A percentile compares a stretch with the other conserved stretches of the same genome.
Conservation (phyloP, 139 green algal genomes). For the Haematococcus lacustris region DNA sequence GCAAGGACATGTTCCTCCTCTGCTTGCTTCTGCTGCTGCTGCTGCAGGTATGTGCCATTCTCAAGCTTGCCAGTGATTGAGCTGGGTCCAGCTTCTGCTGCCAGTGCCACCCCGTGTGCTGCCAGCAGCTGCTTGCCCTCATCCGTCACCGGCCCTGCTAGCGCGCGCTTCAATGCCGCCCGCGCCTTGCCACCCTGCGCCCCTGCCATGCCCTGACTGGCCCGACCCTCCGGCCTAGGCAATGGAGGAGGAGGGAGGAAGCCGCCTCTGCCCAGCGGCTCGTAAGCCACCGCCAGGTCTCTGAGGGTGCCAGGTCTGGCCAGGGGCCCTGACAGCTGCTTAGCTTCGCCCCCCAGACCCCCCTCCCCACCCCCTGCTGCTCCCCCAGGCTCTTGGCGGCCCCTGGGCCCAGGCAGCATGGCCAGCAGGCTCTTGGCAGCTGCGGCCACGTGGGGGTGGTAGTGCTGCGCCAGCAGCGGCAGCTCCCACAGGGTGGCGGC, state of each 20-base stretch:
- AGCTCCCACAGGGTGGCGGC: conserved; percentile 50
- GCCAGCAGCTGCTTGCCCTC: not conserved
- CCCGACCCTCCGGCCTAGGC: not conserved
- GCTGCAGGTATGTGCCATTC: not conserved
- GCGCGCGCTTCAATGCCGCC: not conserved
- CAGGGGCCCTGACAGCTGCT: conserved; percentile 17
- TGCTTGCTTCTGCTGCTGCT: not conserved
- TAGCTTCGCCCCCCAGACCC: not conserved
- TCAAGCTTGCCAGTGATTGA: not conserved
- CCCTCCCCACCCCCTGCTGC: conserved; percentile 3
- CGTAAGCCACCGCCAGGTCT: conserved; percentile 40
- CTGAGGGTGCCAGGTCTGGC: conserved; percentile 15
- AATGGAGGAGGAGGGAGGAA: conserved; percentile 40
- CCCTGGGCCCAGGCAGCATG: not conserved
- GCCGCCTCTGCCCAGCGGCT: conserved; percentile 23
- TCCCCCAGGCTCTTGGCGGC: not conserved
- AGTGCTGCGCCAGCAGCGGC: conserved; percentile 25
- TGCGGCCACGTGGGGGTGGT: conserved; percentile 39
- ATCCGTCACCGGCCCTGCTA: not conserved
- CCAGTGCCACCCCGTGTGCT: not conserved
- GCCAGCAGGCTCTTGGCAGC: not conserved
- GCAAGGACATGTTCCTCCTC: not conserved
- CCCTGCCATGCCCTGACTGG: not conserved
- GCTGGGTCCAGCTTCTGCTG: not conserved
- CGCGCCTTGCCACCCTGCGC: not conserved